phyloP scores from a whole-genome alignment of 371 early-diverging fungal species.

The Zychaea mexicana region DNA sequence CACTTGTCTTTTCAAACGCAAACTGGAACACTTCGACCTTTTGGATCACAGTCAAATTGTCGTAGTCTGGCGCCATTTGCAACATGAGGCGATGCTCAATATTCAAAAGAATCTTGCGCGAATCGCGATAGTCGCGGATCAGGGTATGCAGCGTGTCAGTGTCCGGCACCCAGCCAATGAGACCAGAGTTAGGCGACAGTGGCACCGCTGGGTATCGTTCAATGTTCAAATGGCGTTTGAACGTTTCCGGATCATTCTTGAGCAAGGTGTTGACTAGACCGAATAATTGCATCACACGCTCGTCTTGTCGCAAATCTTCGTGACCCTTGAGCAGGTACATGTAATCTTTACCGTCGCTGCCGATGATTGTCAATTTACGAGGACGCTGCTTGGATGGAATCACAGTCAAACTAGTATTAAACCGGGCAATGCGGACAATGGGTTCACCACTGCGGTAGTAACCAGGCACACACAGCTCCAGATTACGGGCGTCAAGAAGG shows the following conservation, averaged over 20 bases:
- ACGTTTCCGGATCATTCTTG: conserved; percentile 86
- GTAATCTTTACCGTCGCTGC: conserved; percentile 91
- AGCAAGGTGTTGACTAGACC: conserved; percentile 95
- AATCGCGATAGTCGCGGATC: conserved; percentile 90
- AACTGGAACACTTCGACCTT: conserved; percentile 98
- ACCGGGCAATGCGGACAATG: conserved; percentile 86
- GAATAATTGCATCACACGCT: conserved; percentile 99
- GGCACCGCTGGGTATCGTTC: conserved; percentile 94
- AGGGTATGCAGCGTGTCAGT: conserved; percentile 93
- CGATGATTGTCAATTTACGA: conserved; percentile 81
- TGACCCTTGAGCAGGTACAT: conserved; percentile 96
- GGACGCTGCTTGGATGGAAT: conserved; percentile 96
- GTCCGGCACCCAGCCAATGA: conserved; percentile 97
- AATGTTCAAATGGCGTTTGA: conserved; percentile 91
- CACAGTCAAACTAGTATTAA: conserved; percentile 82
- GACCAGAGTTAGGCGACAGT: conserved; percentile 95
- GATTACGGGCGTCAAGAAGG: conserved; percentile 80
- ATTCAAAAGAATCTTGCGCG: conserved; percentile 85
- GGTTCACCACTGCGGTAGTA: conserved; percentile 89
- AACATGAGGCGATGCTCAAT: conserved; percentile 95
- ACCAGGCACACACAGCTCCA: conserved; percentile 94
- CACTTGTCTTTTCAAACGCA: conserved; percentile 92
- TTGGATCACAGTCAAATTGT: conserved; percentile 88
- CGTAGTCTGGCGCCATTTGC: conserved; percentile 94
- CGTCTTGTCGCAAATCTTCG: conserved; percentile 98